Evolutionary conservation across 106 monocot species (phyloP).

Genomic region (Agapanthus africanus): DNA sequence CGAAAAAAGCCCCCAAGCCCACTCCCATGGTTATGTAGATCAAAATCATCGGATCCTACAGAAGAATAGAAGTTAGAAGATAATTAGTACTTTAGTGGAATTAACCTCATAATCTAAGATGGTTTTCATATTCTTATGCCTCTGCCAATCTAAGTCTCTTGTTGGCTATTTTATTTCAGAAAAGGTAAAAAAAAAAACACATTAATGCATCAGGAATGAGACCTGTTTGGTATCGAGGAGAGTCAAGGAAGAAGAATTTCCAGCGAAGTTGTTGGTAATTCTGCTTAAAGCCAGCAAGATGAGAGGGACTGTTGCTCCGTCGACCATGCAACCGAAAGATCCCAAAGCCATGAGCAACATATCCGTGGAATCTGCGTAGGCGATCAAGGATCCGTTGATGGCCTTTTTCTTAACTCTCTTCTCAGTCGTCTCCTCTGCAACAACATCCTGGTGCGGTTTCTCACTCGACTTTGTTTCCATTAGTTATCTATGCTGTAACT

Average conservation of each 20-base stretch:
- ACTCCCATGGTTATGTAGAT: not conserved
- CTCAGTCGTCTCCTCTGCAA: not conserved
- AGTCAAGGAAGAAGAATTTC: not conserved
- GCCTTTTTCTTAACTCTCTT: not conserved
- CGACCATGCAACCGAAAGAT: not conserved
- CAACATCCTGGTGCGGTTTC: too few species aligned
- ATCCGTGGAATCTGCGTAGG: not conserved
- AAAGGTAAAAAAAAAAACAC: not conserved
- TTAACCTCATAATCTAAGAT: too few species aligned
- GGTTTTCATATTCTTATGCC: too few species aligned
- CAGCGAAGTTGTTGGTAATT: constrained; percentile 1
- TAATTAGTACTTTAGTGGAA: too few species aligned
- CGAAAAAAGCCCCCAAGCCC: not conserved
- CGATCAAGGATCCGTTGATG: not conserved
- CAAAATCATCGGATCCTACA: constrained; percentile 1
- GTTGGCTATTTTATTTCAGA: too few species aligned
- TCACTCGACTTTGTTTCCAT: too few species aligned
- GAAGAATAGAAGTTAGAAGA: too few species aligned
- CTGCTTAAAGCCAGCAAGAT: constrained; percentile 5
- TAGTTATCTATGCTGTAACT: not conserved
- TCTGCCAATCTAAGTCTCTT: too few species aligned
- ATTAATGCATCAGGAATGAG: not conserved
- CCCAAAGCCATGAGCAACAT: not conserved
- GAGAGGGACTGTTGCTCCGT: not conserved
- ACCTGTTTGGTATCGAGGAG: not conserved